These are phyloP conservation scores for Alternaria triticina DNA, from an alignment of 2,329 filamentous ascomycete species.

Conservation along the genomic window DNA sequence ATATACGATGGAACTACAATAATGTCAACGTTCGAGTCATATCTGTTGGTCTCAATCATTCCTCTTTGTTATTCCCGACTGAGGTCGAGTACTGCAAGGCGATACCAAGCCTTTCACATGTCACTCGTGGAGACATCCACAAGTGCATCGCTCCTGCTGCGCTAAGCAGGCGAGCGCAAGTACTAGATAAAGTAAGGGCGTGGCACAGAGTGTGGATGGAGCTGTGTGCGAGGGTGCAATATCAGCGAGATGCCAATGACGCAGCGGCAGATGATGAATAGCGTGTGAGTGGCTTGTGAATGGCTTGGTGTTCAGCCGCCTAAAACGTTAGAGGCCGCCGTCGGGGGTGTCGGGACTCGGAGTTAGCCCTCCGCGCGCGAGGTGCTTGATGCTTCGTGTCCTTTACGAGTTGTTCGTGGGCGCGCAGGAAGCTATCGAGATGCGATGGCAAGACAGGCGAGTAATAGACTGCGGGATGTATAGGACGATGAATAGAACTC, in stretches of 20 bases:
- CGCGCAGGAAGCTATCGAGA: not conserved
- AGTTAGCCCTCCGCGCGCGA: slow-evolving; percentile 14
- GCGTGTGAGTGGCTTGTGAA: not conserved
- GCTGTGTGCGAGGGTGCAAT: slow-evolving; percentile 8
- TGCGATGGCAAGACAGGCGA: not conserved
- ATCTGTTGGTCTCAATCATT: not conserved
- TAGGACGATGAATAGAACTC: too few relatives aligned
- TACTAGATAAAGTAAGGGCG: not conserved
- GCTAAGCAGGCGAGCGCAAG: not conserved
- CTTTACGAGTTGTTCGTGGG: not conserved
- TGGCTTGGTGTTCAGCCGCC: slow-evolving; percentile 4
- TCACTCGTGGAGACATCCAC: not conserved
- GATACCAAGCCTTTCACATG: not conserved
- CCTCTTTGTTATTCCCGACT: not conserved
- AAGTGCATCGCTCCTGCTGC: not conserved
- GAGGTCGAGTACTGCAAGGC: not conserved
- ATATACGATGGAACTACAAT: not conserved
- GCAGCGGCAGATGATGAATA: not conserved
- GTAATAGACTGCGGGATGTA: too few relatives aligned
- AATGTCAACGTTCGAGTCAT: not conserved
- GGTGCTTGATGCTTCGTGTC: slow-evolving; percentile 19
- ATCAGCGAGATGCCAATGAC: not conserved
- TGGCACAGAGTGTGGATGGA: not conserved
- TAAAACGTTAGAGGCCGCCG: not conserved
- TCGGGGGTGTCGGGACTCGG: slow-evolving; percentile 13